Evolutionary conservation across 2,329 filamentous ascomycete genomes (phyloP), one percentile per base, ranked within the genome.

Genomic region (Exophiala phaeomuriformis): DNA sequence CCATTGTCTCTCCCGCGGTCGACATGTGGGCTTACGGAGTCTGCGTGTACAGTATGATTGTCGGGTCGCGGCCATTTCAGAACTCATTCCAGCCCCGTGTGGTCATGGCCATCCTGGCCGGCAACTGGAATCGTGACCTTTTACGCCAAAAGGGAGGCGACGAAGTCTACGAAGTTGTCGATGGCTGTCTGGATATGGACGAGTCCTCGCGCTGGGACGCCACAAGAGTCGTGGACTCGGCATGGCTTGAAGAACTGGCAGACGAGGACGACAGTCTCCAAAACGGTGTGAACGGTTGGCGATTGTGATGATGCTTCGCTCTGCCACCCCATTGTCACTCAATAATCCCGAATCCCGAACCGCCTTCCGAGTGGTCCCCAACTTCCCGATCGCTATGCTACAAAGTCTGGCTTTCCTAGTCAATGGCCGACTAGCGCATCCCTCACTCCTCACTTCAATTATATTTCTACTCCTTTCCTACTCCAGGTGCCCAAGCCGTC

Each of bases 1-100:
- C 48, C 29, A 55, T 57, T 35, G 52, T 77, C 28, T 68, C 71
- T 40, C 69, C 81, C 1, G 76, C 77, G 1, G 80, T 82, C 27
- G 83, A 86, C 63, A 74, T 85, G 1, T 86, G 83, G 83, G 82
- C 83, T 1, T 83, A 80, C 61, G 83, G 83, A 3, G 80, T 85
- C 5, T 77, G 83, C 7, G 70, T 83, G 2, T 85, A 79, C 62
- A 75, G 80, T 1, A 68, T 85, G 28, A 68, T 84, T 28, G 81
- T 80, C 0, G 82, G 81, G 10, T 75, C 75, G 3, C 72, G 84
- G 4, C 83, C 83, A 0, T 86, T 85, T 68, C 75, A 79, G 46
- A 78, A 84, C 60, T 66, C 75, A 0, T 78, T 85, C 58, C 72
- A 79, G 43, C 77, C 79, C 44, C 79, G 78, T 52, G 75, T 83